Evolutionary conservation across 108 stramenopile species (phyloP).

Genomic region (Cyclotella baltica): DNA sequence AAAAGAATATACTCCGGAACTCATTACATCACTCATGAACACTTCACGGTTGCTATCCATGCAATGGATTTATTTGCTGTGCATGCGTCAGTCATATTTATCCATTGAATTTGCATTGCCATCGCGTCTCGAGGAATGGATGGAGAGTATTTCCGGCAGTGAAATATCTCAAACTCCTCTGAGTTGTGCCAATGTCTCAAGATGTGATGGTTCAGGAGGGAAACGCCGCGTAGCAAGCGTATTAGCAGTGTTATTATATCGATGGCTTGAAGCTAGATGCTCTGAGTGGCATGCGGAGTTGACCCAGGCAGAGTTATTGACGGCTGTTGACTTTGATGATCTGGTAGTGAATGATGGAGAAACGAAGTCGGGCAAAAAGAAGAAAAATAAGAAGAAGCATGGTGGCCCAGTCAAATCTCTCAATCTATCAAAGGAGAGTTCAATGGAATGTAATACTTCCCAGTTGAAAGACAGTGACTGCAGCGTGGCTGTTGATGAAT

Average conservation of each 20-base stretch:
- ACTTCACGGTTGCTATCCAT: conserved; percentile 23
- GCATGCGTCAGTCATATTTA: conserved; percentile 28
- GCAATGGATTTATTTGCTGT: conserved; percentile 44
- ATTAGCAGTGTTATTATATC: conserved; percentile 67
- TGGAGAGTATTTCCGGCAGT: conserved; percentile 19
- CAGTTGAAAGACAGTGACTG: too few relatives aligned
- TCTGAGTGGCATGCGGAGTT: conserved; percentile 82
- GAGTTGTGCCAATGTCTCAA: not conserved
- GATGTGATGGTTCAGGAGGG: conserved; percentile 53
- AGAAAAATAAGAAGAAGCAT: conserved; percentile 45
- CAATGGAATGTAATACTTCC: too few relatives aligned
- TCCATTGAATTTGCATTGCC: conserved; percentile 15
- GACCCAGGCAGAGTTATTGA: conserved; percentile 70
- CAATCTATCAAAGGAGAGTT: too few relatives aligned
- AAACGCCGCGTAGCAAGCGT: conserved; percentile 64
- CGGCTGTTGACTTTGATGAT: conserved; percentile 34
- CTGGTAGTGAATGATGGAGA: conserved; percentile 14
- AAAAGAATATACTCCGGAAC: conserved; percentile 13
- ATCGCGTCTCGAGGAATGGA: conserved; percentile 32
- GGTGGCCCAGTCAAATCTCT: too few relatives aligned
- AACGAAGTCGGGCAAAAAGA: conserved; percentile 39
- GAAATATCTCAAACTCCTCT: not conserved
- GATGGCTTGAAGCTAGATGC: conserved; percentile 68
- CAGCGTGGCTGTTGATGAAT: too few relatives aligned
- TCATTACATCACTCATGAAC: conserved; percentile 9